Percentiles rank a stretch among this genome's conserved stretches.
Conservation (phyloP, 805 yeast species). For the Barnettozyma salicaria region DNA sequence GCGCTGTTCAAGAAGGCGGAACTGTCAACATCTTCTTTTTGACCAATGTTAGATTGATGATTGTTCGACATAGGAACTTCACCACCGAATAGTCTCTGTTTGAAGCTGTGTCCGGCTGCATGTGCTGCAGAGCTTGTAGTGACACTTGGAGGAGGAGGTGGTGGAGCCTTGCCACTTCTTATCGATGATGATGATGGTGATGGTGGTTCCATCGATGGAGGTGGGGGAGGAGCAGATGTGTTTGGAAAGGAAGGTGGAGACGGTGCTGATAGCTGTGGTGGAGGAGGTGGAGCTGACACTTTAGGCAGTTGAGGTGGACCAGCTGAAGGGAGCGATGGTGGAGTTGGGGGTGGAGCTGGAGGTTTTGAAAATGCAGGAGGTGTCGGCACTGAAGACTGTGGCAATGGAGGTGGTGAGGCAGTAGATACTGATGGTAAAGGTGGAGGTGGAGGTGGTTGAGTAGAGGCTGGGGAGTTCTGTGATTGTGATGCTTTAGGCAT, state of each 20-base stretch:
- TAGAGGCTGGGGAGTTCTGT: conserved; percentile 5
- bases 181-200: conserved; percentile 7
- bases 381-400: conserved; percentile 11
- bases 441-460: conserved; percentile 1
- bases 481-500: conserved; percentile 4
- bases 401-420: conserved; percentile 13
- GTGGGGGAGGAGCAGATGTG: conserved; percentile 11
- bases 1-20: conserved; percentile 25
- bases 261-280: conserved; percentile 20
- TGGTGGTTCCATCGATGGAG: conserved; percentile 5
- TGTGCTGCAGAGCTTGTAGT: neutral
- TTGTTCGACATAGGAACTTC: conserved; percentile 11
- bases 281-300: conserved; percentile 22
- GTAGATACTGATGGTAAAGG: conserved; percentile 27
- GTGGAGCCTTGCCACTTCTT: conserved; percentile 16
- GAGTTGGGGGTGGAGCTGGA: conserved; percentile 20
- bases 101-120: conserved; percentile 20
- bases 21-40: conserved; percentile 24
- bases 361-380: conserved; percentile 22
- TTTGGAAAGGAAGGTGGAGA: too few relatives aligned
- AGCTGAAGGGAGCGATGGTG: conserved; percentile 9
- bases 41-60: conserved; percentile 11
- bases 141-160: conserved; percentile 12
- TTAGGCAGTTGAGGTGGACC: conserved; percentile 18
- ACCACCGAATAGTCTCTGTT: conserved; percentile 18